phyloP scores from a whole-genome alignment of 169 alveolate species.

The Neospora caninum region DNA sequence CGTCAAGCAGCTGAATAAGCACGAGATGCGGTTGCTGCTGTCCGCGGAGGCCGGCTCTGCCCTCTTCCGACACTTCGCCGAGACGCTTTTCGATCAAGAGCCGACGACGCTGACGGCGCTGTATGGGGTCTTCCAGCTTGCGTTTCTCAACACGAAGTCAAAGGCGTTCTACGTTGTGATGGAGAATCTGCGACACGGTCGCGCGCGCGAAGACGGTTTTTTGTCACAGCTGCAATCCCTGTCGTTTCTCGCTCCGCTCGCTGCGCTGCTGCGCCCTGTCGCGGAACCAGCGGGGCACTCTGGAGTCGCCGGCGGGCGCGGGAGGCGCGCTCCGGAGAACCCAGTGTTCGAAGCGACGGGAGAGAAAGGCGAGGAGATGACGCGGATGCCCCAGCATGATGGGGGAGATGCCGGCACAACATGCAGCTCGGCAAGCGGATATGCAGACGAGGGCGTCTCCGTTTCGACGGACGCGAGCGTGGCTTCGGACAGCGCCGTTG shows the following conservation, averaged over 20 bases:
- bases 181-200: background rate
- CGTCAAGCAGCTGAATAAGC: conserved; percentile 47
- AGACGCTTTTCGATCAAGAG: background rate
- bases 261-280: too few relatives aligned
- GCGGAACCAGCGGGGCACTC: too few relatives aligned
- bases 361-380: too few relatives aligned
- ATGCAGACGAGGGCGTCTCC: too few relatives aligned
- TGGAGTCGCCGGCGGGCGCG: too few relatives aligned
- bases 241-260: background rate
- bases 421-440: too few relatives aligned
- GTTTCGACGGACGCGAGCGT: too few relatives aligned
- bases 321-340: too few relatives aligned
- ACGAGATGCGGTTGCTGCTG: conserved; percentile 30
- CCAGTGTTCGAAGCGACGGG: too few relatives aligned
- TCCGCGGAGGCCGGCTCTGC: background rate
- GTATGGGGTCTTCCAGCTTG: conserved; percentile 41
- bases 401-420: too few relatives aligned
- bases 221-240: background rate
- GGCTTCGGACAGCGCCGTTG: too few relatives aligned
- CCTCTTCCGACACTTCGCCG: conserved; percentile 25
- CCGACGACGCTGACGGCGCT: conserved; percentile 47
- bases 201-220: background rate
- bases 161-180: background rate
- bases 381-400: too few relatives aligned
- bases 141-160: background rate